Percentiles rank a stretch among this genome's conserved stretches.
Conservation (phyloP, 1,284 basidiomycete genomes). For the Pseudozyma thailandica region DNA sequence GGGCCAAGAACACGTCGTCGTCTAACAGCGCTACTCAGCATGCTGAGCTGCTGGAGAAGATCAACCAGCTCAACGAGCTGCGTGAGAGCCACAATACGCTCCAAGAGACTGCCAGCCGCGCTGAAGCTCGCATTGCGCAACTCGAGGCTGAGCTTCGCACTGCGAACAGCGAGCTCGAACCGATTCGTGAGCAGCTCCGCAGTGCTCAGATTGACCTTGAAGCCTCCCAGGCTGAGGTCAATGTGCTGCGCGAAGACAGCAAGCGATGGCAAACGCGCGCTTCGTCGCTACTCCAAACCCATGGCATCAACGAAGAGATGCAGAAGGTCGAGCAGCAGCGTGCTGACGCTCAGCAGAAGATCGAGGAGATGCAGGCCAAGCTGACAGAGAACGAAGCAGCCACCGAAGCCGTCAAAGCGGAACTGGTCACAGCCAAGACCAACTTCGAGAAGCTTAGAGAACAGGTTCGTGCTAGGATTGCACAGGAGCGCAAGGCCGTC, state of each 20-base stretch:
- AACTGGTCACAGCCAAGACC: constrained; percentile 47
- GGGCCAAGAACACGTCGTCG: constrained; percentile 34
- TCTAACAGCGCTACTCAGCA: constrained; percentile 79
- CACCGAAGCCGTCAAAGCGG: constrained; percentile 29
- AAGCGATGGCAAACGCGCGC: constrained; percentile 87
- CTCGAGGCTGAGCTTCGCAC: constrained; percentile 71
- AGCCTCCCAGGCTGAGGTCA: constrained; percentile 77
- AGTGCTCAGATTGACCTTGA: constrained; percentile 79
- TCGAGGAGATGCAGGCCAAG: constrained; percentile 41
- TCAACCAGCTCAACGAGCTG: constrained; percentile 85
- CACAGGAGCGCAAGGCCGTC: constrained; percentile 50
- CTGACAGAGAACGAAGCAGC: constrained; percentile 29
- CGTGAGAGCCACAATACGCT: constrained; percentile 88
- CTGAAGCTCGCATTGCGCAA: constrained; percentile 71
- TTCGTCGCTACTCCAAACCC: constrained; percentile 81
- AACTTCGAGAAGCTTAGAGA: constrained; percentile 61
- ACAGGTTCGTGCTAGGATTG: constrained; percentile 58
- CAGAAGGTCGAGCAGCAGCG: constrained; percentile 63
- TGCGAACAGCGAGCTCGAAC: constrained; percentile 77
- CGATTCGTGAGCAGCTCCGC: constrained; percentile 78
- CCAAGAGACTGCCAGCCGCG: constrained; percentile 79
- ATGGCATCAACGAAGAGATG: constrained; percentile 79
- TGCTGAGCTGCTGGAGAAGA: constrained; percentile 83
- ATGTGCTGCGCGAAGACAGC: constrained; percentile 80
- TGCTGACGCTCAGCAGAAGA: constrained; percentile 45